Base-by-base conservation (phyloP, 306 rosid species). In the Dryas drummondii region DNA sequence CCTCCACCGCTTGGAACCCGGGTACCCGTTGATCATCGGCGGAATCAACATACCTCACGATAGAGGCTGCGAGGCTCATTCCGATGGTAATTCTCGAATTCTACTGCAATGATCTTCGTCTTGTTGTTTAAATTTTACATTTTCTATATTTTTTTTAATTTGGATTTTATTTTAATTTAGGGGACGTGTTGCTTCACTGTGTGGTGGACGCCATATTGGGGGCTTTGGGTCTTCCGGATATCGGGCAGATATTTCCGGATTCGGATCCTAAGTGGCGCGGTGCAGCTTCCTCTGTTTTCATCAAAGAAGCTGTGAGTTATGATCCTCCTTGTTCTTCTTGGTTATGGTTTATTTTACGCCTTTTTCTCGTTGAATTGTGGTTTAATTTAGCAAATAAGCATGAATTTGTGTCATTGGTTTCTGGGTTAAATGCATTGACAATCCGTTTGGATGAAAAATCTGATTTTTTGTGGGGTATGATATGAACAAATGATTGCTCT, bases 191-290 rank as follows among this genome's bases (percentile, higher is more conserved):
- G 81, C 96, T 96, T 76, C 99, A 96, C 74, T 96, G 98, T 61
- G 96, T 92, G 76, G 99, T 92, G 8, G 98, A 96, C 88, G 97
- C 94, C 5, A 96, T 96, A 78, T 76, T 90, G 82, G 97, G 99
- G 40, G 99, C 97, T 14, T 77, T 96, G 71, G 97, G 99, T 64
- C 96, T 96, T 76, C 99, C 97, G 71, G 98, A 92, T 81, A 92
- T 96, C 6, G 97, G 97, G 6, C 97, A 96, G 79, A 92, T 90
- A 67, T 96, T 92, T 63, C 98, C 98, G 14, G 91, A 90, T 84
- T 81, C 89, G 5, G 98, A 96, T 83, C 99, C 99, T 22, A 89
- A 92, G 73, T 92, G 99, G 98, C 89, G 91, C 81, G 98, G 98
- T 41, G 91, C 97, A 15, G 79, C 78, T 58, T 92, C 99, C 12